Conservation (phyloP, 2,329 filamentous ascomycete species). For the Trichoderma citrinoviride region DNA sequence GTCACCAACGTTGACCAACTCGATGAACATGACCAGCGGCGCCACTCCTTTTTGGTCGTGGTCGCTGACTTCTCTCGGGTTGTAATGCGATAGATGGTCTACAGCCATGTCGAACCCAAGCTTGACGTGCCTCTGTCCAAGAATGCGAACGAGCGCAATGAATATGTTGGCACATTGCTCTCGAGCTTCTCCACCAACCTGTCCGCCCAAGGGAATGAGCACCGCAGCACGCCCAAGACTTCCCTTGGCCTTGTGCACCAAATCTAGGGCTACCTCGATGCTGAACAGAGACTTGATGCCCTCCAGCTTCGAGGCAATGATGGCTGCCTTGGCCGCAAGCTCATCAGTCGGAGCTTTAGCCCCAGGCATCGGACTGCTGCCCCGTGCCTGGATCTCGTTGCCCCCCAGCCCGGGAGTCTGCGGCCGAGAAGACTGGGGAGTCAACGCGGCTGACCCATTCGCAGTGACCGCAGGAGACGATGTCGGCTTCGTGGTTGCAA, state of each 20-base stretch:
- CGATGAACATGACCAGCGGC: slow-evolving; percentile 90
- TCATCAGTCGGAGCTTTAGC: slow-evolving; percentile 80
- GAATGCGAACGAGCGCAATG: slow-evolving; percentile 74
- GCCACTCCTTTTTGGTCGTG: slow-evolving; percentile 73
- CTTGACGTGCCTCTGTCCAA: slow-evolving; percentile 85
- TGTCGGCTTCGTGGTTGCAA: slow-evolving; percentile 45
- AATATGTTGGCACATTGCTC: slow-evolving; percentile 92
- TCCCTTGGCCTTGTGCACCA: slow-evolving; percentile 85
- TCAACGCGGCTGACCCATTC: slow-evolving; percentile 30
- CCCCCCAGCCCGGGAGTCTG: slow-evolving; percentile 45
- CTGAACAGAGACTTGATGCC: slow-evolving; percentile 94
- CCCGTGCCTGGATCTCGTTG: slow-evolving; percentile 35
- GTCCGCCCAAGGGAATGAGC: slow-evolving; percentile 77
- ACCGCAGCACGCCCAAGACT: slow-evolving; percentile 81
- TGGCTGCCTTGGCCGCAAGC: slow-evolving; percentile 91
- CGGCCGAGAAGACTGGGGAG: slow-evolving; percentile 46
- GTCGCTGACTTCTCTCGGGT: slow-evolving; percentile 76
- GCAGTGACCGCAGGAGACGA: slow-evolving; percentile 26
- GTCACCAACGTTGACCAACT: slow-evolving; percentile 96
- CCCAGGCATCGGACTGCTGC: slow-evolving; percentile 42
- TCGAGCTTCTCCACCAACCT: slow-evolving; percentile 76
- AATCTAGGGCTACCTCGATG: slow-evolving; percentile 86
- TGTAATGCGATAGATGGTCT: slow-evolving; percentile 84
- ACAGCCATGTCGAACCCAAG: slow-evolving; percentile 93
- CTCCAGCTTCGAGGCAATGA: slow-evolving; percentile 92